Evolutionary conservation across 495 filamentous ascomycete species (phyloP).

Genomic region (Hyaloscypha finlandica): DNA sequence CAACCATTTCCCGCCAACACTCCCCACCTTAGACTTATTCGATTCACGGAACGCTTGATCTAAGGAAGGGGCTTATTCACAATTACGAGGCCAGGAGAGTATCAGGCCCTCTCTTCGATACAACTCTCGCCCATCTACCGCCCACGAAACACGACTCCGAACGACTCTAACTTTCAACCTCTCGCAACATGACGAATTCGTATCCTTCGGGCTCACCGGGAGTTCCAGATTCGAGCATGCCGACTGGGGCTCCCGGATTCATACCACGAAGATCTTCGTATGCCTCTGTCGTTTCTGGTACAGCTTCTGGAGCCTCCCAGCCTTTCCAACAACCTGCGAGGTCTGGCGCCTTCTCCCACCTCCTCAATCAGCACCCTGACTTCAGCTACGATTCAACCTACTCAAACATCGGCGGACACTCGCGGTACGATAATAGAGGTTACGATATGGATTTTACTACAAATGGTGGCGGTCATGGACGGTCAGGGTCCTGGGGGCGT

Average conservation of each 20-base stretch:
- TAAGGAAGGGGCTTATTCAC: constrained; percentile 8
- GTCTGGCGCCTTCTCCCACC: constrained; percentile 59
- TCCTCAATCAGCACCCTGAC: constrained; percentile 56
- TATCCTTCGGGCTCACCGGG: constrained; percentile 36
- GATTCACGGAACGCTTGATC: constrained; percentile 18
- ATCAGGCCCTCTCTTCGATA: constrained; percentile 2
- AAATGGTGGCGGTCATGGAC: constrained; percentile 31
- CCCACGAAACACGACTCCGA: constrained; percentile 7
- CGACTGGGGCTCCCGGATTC: constrained; percentile 36
- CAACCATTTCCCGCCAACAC: constrained; percentile 13
- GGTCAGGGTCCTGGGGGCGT: constrained; percentile 42
- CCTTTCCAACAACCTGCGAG: constrained; percentile 47
- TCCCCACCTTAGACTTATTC: constrained; percentile 28
- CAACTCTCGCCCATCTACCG: background rate
- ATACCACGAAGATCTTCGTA: constrained; percentile 61
- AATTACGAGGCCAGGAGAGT: background rate
- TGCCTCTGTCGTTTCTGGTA: constrained; percentile 78
- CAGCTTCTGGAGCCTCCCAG: constrained; percentile 43
- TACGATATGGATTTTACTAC: constrained; percentile 39
- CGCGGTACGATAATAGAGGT: constrained; percentile 34
- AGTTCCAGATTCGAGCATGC: constrained; percentile 38
- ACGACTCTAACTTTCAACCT: background rate
- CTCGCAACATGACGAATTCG: constrained; percentile 32
- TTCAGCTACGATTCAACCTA: constrained; percentile 41
- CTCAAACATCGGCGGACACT: constrained; percentile 40